These are phyloP conservation scores for Globisporangium lucens DNA, from an alignment of 352 stramenopile genomes.

Conservation along the genomic window DNA sequence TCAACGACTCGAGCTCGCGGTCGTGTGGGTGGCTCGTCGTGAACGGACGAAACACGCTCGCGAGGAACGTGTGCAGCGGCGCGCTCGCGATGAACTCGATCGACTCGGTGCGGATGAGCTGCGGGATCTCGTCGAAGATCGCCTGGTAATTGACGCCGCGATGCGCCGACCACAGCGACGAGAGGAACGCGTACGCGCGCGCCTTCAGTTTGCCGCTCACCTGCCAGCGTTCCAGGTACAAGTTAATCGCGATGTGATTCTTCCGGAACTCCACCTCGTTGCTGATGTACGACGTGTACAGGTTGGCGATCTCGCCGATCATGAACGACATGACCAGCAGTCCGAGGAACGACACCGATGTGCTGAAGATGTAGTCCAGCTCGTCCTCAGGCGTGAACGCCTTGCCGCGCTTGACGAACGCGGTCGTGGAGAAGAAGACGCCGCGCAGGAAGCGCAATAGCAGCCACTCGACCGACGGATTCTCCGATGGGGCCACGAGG, in stretches of 20 bases:
- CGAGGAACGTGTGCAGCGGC: conserved; percentile 34
- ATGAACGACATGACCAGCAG: conserved; percentile 48
- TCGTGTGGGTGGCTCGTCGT: conserved; percentile 14
- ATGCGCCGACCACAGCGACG: conserved; percentile 56
- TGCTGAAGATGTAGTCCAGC: conserved; percentile 35
- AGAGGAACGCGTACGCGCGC: conserved; percentile 46
- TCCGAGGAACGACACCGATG: conserved; percentile 37
- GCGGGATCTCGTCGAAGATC: conserved; percentile 53
- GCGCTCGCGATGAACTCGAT: conserved; percentile 42
- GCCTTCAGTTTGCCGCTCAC: conserved; percentile 34
- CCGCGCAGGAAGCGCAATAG: conserved; percentile 37
- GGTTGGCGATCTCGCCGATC: conserved; percentile 44
- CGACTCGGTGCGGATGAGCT: conserved; percentile 46
- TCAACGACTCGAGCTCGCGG: conserved; percentile 21
- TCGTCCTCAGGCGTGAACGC: conserved; percentile 28
- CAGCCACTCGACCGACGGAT: conserved; percentile 9
- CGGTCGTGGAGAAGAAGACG: conserved; percentile 44
- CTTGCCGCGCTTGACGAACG: conserved; percentile 45
- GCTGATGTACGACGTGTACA: conserved; percentile 56
- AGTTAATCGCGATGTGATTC: conserved; percentile 48
- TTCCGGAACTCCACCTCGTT: conserved; percentile 67
- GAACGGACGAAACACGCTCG: conserved; percentile 46
- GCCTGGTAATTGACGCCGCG: conserved; percentile 54
- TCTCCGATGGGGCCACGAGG: conserved; percentile 8
- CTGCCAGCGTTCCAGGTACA: conserved; percentile 46